Conservation (phyloP, 2,329 filamentous ascomycete genomes). For the Penicillium brevicompactum region DNA sequence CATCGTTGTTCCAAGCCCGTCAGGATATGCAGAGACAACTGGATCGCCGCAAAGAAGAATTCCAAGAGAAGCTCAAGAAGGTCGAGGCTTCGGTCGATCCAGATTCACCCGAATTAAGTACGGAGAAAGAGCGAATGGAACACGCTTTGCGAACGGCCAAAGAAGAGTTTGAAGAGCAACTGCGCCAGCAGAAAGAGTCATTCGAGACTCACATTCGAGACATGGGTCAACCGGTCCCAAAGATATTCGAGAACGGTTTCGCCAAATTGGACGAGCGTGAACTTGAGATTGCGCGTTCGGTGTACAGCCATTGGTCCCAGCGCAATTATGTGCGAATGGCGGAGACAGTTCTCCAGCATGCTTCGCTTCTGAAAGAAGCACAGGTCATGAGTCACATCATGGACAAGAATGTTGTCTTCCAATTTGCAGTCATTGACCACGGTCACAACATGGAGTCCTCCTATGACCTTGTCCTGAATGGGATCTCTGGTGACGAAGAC, state of each 20-base stretch:
- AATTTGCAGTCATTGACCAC: conserved; percentile 87
- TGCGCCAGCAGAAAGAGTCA: conserved; percentile 78
- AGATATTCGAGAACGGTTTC: conserved; percentile 48
- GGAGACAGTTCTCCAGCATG: conserved; percentile 85
- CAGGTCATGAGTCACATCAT: conserved; percentile 98
- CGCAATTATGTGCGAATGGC: conserved; percentile 92
- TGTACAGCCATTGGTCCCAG: conserved; percentile 74
- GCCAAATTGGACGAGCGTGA: conserved; percentile 69
- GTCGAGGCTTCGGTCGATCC: conserved; percentile 71
- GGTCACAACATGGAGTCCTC: conserved; percentile 89
- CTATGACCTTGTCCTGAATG: conserved; percentile 94
- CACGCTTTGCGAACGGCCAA: conserved; percentile 76
- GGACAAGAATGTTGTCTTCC: conserved; percentile 88
- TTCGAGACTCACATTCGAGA: conserved; percentile 84
- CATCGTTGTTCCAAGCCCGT: conserved; percentile 70
- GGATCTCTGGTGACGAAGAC: conserved; percentile 83
- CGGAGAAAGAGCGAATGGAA: conserved; percentile 84
- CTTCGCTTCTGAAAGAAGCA: conserved; percentile 86
- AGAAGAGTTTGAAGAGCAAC: conserved; percentile 83
- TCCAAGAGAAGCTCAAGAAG: conserved; percentile 72
- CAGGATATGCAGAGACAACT: conserved; percentile 84
- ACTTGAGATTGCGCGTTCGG: conserved; percentile 66
- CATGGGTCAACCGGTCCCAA: conserved; percentile 62
- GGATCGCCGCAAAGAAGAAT: conserved; percentile 82
- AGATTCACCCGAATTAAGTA: conserved; percentile 80